Conservation (phyloP, 2,329 filamentous ascomycete species). For the Byssoonygena ceratinophila region DNA sequence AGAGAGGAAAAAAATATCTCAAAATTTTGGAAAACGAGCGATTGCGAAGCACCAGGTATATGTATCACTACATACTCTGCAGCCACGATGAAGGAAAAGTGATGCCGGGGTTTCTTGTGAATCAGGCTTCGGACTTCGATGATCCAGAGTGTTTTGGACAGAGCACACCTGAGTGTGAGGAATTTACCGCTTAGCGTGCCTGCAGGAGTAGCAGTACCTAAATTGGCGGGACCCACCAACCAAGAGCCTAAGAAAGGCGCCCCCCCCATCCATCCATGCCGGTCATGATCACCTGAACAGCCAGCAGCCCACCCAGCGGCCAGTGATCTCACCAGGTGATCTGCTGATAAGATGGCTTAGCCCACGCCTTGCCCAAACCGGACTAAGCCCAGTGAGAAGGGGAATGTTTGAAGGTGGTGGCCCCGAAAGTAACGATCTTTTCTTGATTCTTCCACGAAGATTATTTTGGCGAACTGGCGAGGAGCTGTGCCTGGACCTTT, state of each 20-base stretch:
- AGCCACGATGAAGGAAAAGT: background rate
- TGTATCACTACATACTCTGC: background rate
- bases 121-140: background rate
- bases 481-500: background rate
- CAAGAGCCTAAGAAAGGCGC: background rate
- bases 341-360: constrained; percentile 6
- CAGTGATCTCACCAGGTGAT: constrained; percentile 3
- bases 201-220: background rate
- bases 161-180: background rate
- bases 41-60: background rate
- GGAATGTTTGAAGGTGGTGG: no score
- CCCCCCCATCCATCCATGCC: background rate
- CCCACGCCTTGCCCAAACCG: background rate
- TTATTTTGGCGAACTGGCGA: no score
- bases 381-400: background rate
- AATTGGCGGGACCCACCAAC: background rate
- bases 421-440: no score
- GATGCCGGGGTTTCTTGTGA: no score
- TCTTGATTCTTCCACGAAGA: no score
- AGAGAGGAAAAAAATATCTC: background rate
- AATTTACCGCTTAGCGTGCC: background rate
- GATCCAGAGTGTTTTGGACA: background rate
- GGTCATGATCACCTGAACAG: constrained; percentile 12
- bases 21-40: background rate
- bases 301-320: background rate